Conservation (phyloP, 805 yeast genomes). For the baker's yeast (Saccharomyces cerevisiae) region DNA sequence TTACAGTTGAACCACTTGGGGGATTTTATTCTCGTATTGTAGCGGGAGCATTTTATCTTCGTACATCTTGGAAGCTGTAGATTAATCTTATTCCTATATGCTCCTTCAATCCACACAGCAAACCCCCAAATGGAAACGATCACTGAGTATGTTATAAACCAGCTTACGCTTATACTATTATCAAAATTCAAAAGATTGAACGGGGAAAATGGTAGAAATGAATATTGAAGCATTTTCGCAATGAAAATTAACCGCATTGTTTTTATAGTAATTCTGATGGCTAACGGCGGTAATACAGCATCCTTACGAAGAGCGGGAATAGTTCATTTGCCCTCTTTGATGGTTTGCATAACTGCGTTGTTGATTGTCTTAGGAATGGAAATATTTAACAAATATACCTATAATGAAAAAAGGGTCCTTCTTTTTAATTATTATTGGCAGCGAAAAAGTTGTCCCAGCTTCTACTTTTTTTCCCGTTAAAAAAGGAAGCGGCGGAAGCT, state of each 20-base stretch:
- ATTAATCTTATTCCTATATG: neutral
- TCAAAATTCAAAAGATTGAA: neutral
- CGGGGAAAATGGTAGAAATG: neutral
- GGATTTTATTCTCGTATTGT: neutral
- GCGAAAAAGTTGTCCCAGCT: too few relatives aligned
- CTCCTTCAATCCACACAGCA: neutral
- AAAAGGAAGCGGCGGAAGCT: too few relatives aligned
- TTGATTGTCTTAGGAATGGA: too few relatives aligned
- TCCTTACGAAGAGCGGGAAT: neutral
- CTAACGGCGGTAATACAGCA: neutral
- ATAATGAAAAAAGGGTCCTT: too few relatives aligned
- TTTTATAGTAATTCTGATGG: neutral
- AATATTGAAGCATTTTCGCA: neutral
- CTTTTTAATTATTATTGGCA: too few relatives aligned
- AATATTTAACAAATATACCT: too few relatives aligned
- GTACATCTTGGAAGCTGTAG: neutral
- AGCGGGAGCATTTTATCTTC: neutral
- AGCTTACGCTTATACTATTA: neutral
- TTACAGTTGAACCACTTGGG: neutral
- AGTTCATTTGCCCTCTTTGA: too few relatives aligned
- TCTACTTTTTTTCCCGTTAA: too few relatives aligned
- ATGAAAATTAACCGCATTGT: neutral
- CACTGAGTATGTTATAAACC: neutral
- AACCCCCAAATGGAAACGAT: neutral
- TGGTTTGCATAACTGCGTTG: too few relatives aligned